Evolutionary conservation across 257 asterid genomes (phyloP).

Genomic region (Salvia miltiorrhiza): DNA sequence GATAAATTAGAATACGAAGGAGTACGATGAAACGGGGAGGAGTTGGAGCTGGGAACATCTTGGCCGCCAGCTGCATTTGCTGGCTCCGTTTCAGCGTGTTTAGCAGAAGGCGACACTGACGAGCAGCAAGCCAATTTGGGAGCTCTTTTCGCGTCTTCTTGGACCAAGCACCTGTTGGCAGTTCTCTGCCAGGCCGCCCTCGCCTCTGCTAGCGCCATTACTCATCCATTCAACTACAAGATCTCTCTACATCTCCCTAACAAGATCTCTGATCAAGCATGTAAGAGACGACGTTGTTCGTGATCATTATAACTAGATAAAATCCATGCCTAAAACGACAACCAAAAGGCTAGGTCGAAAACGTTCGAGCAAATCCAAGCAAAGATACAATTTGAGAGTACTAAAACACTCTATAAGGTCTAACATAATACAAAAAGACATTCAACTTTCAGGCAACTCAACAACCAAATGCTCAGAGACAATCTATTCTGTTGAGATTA

Average conservation of each 20-base stretch:
- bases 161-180: constrained; percentile 73
- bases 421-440: background rate
- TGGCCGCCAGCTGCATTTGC: constrained; percentile 30
- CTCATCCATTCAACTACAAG: constrained; percentile 30
- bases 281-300: background rate
- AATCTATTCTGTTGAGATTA: background rate
- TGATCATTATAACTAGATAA: background rate
- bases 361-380: background rate
- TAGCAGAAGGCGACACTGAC: constrained; percentile 40
- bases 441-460: background rate
- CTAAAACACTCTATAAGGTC: background rate
- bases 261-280: background rate
- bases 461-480: background rate
- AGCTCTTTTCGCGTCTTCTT: constrained; percentile 91
- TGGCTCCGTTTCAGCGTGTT: constrained; percentile 42
- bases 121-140: constrained; percentile 85
- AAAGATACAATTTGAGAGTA: background rate
- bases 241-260: constrained; percentile 9
- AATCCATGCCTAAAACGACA: background rate
- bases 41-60: constrained; percentile 31
- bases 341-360: background rate
- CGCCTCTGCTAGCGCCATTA: constrained; percentile 72
- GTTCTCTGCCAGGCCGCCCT: constrained; percentile 90
- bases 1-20: constrained; percentile 53
- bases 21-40: constrained; percentile 37